These are phyloP conservation scores for Epichloe gansuensis DNA, from an alignment of 2,329 filamentous ascomycete species.

Conservation along the genomic window DNA sequence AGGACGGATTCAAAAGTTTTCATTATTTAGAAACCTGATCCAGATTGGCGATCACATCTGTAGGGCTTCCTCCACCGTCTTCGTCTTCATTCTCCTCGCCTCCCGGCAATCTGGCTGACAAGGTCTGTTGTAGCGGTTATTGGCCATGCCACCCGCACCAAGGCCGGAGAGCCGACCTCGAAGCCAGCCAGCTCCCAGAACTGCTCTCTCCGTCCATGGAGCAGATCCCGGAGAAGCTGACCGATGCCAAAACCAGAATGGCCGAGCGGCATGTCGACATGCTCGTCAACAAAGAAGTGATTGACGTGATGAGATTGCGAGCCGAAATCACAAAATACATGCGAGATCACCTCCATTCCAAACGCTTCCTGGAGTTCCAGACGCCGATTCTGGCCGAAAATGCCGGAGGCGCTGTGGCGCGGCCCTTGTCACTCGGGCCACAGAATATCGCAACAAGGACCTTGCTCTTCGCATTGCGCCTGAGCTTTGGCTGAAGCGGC, in stretches of 20 bases:
- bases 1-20: conserved; percentile 34
- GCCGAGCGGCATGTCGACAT: conserved; percentile 78
- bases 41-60: conserved; percentile 76
- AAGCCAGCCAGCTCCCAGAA: conserved; percentile 53
- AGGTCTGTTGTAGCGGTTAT: conserved; percentile 43
- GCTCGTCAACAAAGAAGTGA: conserved; percentile 57
- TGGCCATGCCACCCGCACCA: conserved; percentile 58
- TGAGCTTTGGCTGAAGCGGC: conserved; percentile 86
- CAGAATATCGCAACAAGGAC: conserved; percentile 59
- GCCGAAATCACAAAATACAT: conserved; percentile 63
- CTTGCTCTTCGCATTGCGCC: conserved; percentile 81
- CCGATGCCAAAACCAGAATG: conserved; percentile 59
- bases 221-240: conserved; percentile 59
- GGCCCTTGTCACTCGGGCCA: conserved; percentile 68
- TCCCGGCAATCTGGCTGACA: conserved; percentile 12
- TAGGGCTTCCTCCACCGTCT: conserved; percentile 33
- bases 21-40: conserved; percentile 51
- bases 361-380: conserved; percentile 73
- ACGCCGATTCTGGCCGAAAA: conserved; percentile 77
- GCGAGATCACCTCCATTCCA: conserved; percentile 58
- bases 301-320: conserved; percentile 61
- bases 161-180: conserved; percentile 66
- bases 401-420: conserved; percentile 78
- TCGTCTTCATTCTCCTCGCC: conserved; percentile 11
- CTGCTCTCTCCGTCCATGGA: conserved; percentile 70